Evolutionary conservation across 2,329 filamentous ascomycete species (phyloP).

Genomic region (Phialophora macrospora): DNA sequence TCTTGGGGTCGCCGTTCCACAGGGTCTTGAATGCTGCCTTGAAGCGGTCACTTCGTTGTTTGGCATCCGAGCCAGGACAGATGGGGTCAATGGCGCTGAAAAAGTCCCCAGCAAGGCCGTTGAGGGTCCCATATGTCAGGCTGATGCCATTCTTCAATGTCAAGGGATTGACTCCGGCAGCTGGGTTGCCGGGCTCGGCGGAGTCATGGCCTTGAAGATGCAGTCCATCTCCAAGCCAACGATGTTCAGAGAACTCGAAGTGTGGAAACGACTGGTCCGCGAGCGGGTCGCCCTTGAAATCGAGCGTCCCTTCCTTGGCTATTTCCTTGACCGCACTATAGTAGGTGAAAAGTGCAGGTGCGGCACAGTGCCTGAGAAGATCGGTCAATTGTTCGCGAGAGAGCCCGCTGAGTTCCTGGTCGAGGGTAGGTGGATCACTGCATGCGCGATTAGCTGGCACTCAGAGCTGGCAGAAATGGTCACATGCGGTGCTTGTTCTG

Average conservation of each 20-base stretch:
- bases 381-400: slow-evolving; percentile 1
- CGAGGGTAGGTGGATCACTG: slow-evolving; percentile 1
- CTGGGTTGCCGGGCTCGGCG: not conserved
- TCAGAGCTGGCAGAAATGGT: not conserved
- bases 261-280: not conserved
- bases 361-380: slow-evolving; percentile 2
- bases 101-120: slow-evolving; percentile 4
- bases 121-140: slow-evolving; percentile 4
- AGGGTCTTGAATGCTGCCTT: slow-evolving; percentile 1
- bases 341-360: not conserved
- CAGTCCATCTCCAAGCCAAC: not conserved
- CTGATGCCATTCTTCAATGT: not conserved
- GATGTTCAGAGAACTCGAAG: slow-evolving; percentile 4
- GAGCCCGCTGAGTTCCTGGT: slow-evolving; percentile 1
- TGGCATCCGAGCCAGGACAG: not conserved
- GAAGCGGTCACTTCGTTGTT: not conserved
- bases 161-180: not conserved
- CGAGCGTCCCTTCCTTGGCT: not conserved
- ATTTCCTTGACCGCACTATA: not conserved
- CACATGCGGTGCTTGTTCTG: not conserved
- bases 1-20: slow-evolving; percentile 3
- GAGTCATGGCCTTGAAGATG: not conserved
- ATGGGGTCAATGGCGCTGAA: not conserved
- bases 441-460: not conserved
- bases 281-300: not conserved